A percentile compares a stretch with the other conserved stretches of the same genome.
Evolutionary conservation across 1,284 basidiomycete genomes (phyloP).

Genomic region (Ceratobasidium sp.): DNA sequence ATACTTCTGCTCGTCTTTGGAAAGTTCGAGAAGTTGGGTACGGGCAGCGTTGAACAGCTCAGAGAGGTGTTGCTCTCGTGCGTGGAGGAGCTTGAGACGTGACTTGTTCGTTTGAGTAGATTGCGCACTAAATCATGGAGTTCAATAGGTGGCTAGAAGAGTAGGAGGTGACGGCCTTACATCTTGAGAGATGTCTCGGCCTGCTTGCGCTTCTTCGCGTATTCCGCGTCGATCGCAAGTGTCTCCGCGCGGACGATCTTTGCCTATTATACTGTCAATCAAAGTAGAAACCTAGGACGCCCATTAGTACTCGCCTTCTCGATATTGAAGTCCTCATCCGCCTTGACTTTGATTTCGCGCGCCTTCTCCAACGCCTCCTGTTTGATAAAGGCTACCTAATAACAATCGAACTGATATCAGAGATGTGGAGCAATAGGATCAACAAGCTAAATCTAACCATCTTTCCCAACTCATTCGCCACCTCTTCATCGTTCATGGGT

Average conservation of each 20-base stretch:
- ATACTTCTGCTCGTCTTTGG: slow-evolving; percentile 78
- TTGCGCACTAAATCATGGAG: slow-evolving; percentile 73
- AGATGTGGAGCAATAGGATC: slow-evolving; percentile 24
- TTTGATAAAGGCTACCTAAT: slow-evolving; percentile 94
- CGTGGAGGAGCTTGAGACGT: slow-evolving; percentile 89
- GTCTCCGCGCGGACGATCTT: slow-evolving; percentile 96
- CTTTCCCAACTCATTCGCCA: slow-evolving; percentile 98
- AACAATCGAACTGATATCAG: neutral
- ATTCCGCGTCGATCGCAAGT: slow-evolving; percentile 88
- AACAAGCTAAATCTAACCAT: slow-evolving; percentile 71
- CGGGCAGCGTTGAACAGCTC: slow-evolving; percentile 86
- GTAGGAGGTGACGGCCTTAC: slow-evolving; percentile 60
- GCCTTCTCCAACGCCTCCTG: slow-evolving; percentile 97
- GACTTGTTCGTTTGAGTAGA: slow-evolving; percentile 97
- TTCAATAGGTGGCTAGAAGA: neutral
- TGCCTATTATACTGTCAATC: slow-evolving; percentile 64
- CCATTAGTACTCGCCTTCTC: slow-evolving; percentile 75
- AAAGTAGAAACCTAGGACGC: neutral
- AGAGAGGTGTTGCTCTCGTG: slow-evolving; percentile 92
- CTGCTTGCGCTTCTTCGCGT: slow-evolving; percentile 94
- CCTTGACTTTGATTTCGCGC: slow-evolving; percentile 95
- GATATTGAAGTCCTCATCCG: slow-evolving; percentile 96
- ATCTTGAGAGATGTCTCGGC: slow-evolving; percentile 95
- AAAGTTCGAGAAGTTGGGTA: slow-evolving; percentile 69
- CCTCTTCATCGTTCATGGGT: slow-evolving; percentile 95